Conservation (phyloP, 176 grass and related monocot genomes). For the Eragrostis nindensis region DNA sequence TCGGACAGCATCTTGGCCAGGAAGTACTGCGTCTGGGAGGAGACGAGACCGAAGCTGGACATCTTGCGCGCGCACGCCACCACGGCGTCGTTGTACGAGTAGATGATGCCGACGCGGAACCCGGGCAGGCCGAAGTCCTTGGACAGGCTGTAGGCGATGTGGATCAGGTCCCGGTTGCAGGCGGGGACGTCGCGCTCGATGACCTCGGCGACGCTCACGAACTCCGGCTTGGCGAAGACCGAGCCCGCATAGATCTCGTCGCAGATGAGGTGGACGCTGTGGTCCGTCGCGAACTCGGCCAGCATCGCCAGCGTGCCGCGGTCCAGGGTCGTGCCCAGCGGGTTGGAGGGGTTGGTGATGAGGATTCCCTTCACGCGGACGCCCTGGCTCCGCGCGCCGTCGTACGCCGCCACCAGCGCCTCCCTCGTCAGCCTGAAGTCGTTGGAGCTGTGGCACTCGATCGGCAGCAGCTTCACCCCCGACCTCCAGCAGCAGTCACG, state of each 20-base stretch:
- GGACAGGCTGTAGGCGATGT: conserved; percentile 90
- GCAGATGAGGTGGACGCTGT: conserved; percentile 78
- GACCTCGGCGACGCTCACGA: conserved; percentile 79
- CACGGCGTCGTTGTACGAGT: conserved; percentile 87
- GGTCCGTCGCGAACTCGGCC: conserved; percentile 59
- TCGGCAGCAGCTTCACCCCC: conserved; percentile 62
- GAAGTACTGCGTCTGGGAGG: conserved; percentile 89
- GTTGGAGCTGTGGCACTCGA: conserved; percentile 76
- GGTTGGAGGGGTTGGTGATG: conserved; percentile 89
- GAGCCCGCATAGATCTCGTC: conserved; percentile 90
- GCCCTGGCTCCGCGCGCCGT: conserved; percentile 42
- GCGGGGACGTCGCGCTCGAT: conserved; percentile 52
- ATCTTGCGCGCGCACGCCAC: conserved; percentile 74
- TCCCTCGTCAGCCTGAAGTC: conserved; percentile 62
- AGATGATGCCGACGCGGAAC: conserved; percentile 88
- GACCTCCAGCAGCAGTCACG: conserved; percentile 89
- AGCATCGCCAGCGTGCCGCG: conserved; percentile 66
- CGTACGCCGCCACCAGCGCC: conserved; percentile 62
- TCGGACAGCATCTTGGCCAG: conserved; percentile 78
- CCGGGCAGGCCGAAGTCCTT: conserved; percentile 93
- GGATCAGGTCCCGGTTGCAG: conserved; percentile 61
- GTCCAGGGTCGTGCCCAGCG: conserved; percentile 71
- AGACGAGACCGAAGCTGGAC: conserved; percentile 97
- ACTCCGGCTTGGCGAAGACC: conserved; percentile 58
- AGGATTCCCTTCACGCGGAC: conserved; percentile 76